Evolutionary conservation across 768 basidiomycete species (phyloP), one percentile per base, ranked within the genome.

Genomic region (Epithele typhae): DNA sequence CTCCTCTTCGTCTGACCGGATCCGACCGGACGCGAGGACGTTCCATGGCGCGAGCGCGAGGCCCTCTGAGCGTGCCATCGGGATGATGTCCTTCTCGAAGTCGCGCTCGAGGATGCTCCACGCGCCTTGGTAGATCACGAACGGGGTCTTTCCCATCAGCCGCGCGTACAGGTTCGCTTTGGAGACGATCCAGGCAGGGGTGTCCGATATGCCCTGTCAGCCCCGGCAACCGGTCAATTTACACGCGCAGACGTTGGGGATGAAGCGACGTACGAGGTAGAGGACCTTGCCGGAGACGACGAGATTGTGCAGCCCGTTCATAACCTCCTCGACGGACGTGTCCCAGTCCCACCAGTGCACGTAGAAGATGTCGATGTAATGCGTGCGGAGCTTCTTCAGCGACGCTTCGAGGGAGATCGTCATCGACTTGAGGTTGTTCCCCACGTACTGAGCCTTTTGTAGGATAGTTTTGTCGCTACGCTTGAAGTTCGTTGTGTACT

Each of bases 251-350:
- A n/a, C n/a, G 14, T 7, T 30, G 27, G 7, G 7, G 7, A 30
- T 7, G 14, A 14, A 5, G 37, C 9, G 14, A 37, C 57, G 6
- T 30, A 64, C 60, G 8, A 65, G 53, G 27, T 65, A 64, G 15
- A 65, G n/a, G n/a, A n/a, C n/a, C n/a, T n/a, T n/a, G n/a, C n/a
- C n/a, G n/a, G n/a, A n/a, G n/a, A 58, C 60, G 27, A 82, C 74
- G 30, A 82, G 68, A 17, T 68, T 63, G 51, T 82, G 75, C 6
- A 83, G 63, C 5, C 67, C 60, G 34, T 71, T 68, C 78, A 82
- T 79, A 30, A 81, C 62, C 59, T 84, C 80, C 55, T 76, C 73
- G 38, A 82, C 66, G 15, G 67, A 65, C 7, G 76, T 77, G 10
- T 67, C 60, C 49, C 65, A 79, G 55, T 81, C 79, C 78, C 77